Conservation (phyloP, 164 flowering plant genomes). For the Brasenia schreberi region DNA sequence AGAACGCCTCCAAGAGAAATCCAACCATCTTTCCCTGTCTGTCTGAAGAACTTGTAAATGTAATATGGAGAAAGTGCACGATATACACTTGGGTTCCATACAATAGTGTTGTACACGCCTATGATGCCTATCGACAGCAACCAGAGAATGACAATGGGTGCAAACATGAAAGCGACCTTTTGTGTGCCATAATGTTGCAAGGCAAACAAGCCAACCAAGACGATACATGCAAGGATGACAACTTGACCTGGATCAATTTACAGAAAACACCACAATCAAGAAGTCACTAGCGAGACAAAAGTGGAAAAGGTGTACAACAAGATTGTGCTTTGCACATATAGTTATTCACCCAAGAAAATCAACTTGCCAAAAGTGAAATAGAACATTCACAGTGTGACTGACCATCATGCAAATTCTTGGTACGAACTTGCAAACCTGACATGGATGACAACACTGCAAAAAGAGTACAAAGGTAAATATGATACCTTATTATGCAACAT, state of each 20-base stretch:
- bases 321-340: background rate
- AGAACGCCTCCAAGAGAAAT: conserved; percentile 83
- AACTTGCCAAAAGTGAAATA: background rate
- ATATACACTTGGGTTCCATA: conserved; percentile 63
- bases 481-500: background rate
- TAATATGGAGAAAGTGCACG: conserved; percentile 67
- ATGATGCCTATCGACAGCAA: conserved; percentile 46
- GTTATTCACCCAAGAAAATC: background rate
- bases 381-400: conserved; percentile 3
- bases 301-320: background rate
- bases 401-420: conserved; percentile 38
- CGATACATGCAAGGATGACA: conserved; percentile 49
- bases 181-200: conserved; percentile 88
- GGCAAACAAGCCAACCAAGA: conserved; percentile 83
- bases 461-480: background rate
- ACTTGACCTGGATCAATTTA: conserved; percentile 31
- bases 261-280: background rate
- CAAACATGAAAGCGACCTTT: conserved; percentile 69
- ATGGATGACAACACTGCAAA: conserved; percentile 76
- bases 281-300: background rate
- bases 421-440: conserved; percentile 56
- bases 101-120: conserved; percentile 67
- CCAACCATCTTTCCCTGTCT: conserved; percentile 83
- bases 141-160: conserved; percentile 77
- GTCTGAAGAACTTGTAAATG: conserved; percentile 53